These are phyloP conservation scores for Tephrocybe sp. DNA, from an alignment of 768 basidiomycete species.

Conservation along the genomic window DNA sequence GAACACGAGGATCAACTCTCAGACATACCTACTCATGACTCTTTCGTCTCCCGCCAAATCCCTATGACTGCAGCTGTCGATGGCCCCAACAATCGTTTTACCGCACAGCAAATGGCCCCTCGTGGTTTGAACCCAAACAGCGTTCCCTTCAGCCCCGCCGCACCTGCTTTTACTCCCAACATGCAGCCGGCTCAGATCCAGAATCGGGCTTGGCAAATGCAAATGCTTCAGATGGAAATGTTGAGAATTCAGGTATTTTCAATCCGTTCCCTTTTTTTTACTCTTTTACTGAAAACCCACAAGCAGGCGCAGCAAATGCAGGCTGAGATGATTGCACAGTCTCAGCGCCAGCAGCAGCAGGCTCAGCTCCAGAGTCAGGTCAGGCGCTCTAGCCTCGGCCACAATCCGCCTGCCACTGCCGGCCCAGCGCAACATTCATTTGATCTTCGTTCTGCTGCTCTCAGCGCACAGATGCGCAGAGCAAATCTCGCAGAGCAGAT, in stretches of 20 bases:
- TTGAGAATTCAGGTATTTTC: conserved; percentile 70
- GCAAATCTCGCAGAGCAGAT: conserved; percentile 67
- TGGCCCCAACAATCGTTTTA: conserved; percentile 61
- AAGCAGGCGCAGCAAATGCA: conserved; percentile 73
- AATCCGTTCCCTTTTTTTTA: background rate
- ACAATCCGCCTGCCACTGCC: conserved; percentile 68
- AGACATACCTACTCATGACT: conserved; percentile 51
- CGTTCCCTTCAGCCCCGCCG: conserved; percentile 51
- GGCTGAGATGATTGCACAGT: conserved; percentile 63
- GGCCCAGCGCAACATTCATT: conserved; percentile 63
- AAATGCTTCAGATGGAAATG: conserved; percentile 84
- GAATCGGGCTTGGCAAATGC: conserved; percentile 71
- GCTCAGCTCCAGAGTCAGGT: conserved; percentile 37
- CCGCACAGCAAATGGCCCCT: conserved; percentile 50
- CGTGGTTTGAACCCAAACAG: conserved; percentile 53
- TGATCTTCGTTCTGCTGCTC: conserved; percentile 56
- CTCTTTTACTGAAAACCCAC: conserved; percentile 7
- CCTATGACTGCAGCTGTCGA: conserved; percentile 76
- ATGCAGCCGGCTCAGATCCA: conserved; percentile 47
- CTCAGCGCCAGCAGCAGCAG: conserved; percentile 50
- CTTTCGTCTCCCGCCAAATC: conserved; percentile 46
- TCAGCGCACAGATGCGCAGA: conserved; percentile 62
- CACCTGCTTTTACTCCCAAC: conserved; percentile 37
- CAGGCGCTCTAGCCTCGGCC: conserved; percentile 45
- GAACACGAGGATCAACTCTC: conserved; percentile 64